Base-by-base conservation (phyloP, 345 rosid genomes). In the Trapa incisa region DNA sequence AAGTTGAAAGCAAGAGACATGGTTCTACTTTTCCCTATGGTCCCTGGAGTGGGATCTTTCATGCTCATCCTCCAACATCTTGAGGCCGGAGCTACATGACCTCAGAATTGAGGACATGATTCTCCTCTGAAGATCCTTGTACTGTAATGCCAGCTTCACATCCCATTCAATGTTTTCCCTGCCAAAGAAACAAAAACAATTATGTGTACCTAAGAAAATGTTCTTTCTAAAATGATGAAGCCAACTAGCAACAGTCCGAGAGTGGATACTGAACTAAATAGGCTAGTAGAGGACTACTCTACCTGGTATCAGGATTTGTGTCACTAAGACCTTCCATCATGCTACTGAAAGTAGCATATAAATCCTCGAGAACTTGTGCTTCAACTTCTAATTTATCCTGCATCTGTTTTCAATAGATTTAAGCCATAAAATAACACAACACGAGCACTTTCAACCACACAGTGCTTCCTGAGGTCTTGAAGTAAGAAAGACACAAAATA, bases 311-410 rank as follows among this genome's bases (percentile, higher is more conserved):
- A n/a, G 65, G 32, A 67, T 87, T 86, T 0, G 67, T 9, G 17
- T 83, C 85, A 12, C 88, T 81, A 42, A 88, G 85, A 77, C 76
- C 87, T 63, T 84, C 85, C 86, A 83, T 69, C 92, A 82, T 83
- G 80, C 70, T 78, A 47, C 75, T 77, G 66, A 88, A 93, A 39
- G 84, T 84, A 33, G 83, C 75, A 65, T 29, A 72, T 57, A 93
- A 82, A 66, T 78, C 84, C 77, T 82, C 79, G 0, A 93, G 89
- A 67, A 87, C 80, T 76, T 86, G 86, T 5, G 78, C 73, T 70
- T 88, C 97, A 63, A 68, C 72, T 74, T 83, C 86, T 79, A 90
- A 58, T 75, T 79, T 79, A 33, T 79, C 66, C 77, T 56, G 78
- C 54, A 75, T 71, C 97, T 90, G 74, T 16, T 71, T 45, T 62